A percentile compares a stretch with the other conserved stretches of the same genome.
phyloP scores from a whole-genome alignment of 1,284 basidiomycete species.

The Ganoderma sp. region DNA sequence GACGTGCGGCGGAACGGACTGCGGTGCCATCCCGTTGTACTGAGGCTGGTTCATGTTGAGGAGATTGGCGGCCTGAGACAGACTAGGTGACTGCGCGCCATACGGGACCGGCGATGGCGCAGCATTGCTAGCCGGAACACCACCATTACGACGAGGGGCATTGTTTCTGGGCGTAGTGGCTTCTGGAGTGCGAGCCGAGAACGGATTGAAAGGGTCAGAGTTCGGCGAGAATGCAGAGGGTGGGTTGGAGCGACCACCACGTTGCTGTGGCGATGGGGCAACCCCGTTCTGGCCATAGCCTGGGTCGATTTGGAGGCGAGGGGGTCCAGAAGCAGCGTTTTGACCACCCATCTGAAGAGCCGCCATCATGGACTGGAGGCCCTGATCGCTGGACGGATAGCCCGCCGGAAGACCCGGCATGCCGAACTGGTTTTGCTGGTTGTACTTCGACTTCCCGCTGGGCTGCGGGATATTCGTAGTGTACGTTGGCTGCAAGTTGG shows the following conservation, averaged over 20 bases:
- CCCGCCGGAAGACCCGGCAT: conserved; percentile 77
- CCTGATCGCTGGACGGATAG: conserved; percentile 81
- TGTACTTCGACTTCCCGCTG: conserved; percentile 65
- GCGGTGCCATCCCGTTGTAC: conserved; percentile 64
- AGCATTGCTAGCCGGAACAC: conserved; percentile 42
- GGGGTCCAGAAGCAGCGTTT: conserved; percentile 78
- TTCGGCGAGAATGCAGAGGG: conserved; percentile 64
- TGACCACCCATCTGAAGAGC: conserved; percentile 86
- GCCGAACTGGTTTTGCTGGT: conserved; percentile 59
- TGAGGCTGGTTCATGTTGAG: conserved; percentile 63
- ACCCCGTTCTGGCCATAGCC: conserved; percentile 48
- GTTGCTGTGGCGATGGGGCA: conserved; percentile 24
- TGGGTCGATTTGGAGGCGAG: conserved; percentile 74
- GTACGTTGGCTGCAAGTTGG: conserved; percentile 82
- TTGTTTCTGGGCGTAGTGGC: conserved; percentile 54
- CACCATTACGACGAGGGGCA: conserved; percentile 59
- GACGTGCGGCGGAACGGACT: conserved; percentile 69
- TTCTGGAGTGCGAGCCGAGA: conserved; percentile 69
- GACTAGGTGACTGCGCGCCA: conserved; percentile 62
- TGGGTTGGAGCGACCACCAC: conserved; percentile 57
- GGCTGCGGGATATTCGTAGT: conserved; percentile 64
- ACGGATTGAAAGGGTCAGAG: conserved; percentile 78
- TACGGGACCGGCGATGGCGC: conserved; percentile 57
- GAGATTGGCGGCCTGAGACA: conserved; percentile 59
- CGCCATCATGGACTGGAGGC: conserved; percentile 87